Percentiles rank a stretch among this genome's conserved stretches.
Conservation (phyloP, 371 early-diverging fungal genomes). For the Lichtheimia corymbifera region DNA sequence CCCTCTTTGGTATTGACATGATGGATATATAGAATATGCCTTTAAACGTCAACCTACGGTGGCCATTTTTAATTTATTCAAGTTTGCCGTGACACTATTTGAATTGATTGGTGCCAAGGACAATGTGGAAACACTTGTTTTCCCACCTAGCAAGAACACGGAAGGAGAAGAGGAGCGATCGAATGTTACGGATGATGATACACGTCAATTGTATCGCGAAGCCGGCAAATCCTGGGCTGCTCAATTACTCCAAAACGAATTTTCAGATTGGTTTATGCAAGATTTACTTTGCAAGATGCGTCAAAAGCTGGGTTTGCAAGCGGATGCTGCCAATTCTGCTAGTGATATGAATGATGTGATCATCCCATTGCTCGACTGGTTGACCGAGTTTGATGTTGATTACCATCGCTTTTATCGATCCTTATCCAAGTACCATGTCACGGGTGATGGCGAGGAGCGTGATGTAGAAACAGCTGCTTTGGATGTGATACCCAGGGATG, state of each 20-base stretch:
- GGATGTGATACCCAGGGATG: conserved; percentile 36
- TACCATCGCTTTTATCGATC: conserved; percentile 76
- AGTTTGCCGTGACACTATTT: conserved; percentile 70
- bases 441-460: conserved; percentile 35
- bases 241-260: conserved; percentile 50
- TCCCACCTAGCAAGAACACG: conserved; percentile 15
- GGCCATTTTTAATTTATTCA: conserved; percentile 80
- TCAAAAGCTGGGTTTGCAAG: conserved; percentile 50
- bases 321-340: conserved; percentile 4
- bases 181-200: conserved; percentile 22
- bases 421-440: conserved; percentile 43
- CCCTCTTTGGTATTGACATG: neutral
- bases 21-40: conserved; percentile 60
- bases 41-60: conserved; percentile 84
- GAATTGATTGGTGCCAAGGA: conserved; percentile 67
- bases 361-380: conserved; percentile 69
- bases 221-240: conserved; percentile 48
- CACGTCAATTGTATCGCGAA: conserved; percentile 25
- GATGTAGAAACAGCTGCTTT: conserved; percentile 40
- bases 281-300: conserved; percentile 59
- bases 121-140: conserved; percentile 38
- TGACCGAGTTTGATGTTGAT: conserved; percentile 62
- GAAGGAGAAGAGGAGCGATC: conserved; percentile 12
- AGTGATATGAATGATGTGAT: conserved; percentile 61
- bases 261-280: conserved; percentile 52